Evolutionary conservation across 305 asterid species (phyloP), one percentile per base, ranked within the genome.

Genomic region (Caryopteris hybrid): DNA sequence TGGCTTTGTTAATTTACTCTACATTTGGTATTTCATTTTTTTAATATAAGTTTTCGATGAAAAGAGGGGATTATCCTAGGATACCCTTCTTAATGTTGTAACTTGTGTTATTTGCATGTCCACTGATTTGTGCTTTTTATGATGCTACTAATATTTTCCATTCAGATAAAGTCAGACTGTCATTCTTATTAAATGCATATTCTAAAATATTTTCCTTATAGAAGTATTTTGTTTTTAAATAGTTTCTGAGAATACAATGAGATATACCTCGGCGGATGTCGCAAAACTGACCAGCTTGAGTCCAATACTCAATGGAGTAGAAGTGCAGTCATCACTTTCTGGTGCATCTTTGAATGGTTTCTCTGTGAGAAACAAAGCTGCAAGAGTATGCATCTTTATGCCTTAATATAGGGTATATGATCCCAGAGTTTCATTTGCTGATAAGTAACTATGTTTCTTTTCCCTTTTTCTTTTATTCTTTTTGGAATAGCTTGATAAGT

Each of bases 221-320:
- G 43, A 55, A 55, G 10, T 58, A 58, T 53, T 46, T 43, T 68
- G 7, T 61, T 66, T 55, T 13, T 60, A 50, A 71, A 78, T 85
- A 93, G 97, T 73, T 76, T 81, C 75, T 71, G 88, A 85, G 74
- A 80, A 86, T 80, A 61, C 86, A 27, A 78, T 78, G 84, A 78
- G 80, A 50, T 95, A 95, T 68, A 83, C 85, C 33, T 73, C 90
- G 1, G 89, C 76, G 66, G 97, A 95, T 76, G 84, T 81, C 21
- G 50, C 87, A 59, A 88, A 84, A 66, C 81, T 85, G 69, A 68
- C 80, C 68, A 84, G 87, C 81, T 79, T 84, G 69, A 69, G 74
- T 70, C 82, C 97, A 67, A 23, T 56, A 11, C 80, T 74, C 8
- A 68, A 77, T 57, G 78, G 89, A 61, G 85, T 71, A 52, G 91